Percentiles rank a stretch among this genome's conserved stretches.
Evolutionary conservation across 2,329 filamentous ascomycete species (phyloP).

Genomic region (Neonectria hederae): DNA sequence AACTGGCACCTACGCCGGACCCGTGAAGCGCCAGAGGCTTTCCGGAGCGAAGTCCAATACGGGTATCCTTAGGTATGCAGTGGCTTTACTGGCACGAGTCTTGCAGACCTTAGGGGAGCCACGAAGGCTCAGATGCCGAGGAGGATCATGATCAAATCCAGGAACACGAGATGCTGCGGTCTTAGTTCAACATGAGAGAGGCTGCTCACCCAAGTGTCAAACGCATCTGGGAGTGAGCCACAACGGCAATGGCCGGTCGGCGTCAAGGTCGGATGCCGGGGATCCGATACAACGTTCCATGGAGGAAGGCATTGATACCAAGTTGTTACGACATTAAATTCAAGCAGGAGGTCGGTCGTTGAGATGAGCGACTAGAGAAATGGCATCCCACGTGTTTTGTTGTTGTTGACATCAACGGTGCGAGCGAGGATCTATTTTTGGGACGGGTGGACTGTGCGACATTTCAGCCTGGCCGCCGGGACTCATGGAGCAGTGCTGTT

Average conservation of each 20-base stretch:
- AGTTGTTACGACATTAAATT: not conserved
- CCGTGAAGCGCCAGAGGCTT: not conserved
- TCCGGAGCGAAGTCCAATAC: slow-evolving; percentile 13
- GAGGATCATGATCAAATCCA: not conserved
- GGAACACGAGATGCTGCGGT: not conserved
- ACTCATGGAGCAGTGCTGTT: not conserved
- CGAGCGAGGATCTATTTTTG: not conserved
- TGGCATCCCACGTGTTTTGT: not conserved
- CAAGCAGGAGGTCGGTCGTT: not conserved
- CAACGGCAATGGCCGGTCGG: not conserved
- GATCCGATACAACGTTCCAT: not conserved
- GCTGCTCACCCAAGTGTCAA: not conserved
- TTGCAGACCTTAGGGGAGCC: not conserved
- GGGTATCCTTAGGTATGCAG: slow-evolving; percentile 15
- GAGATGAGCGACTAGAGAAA: not conserved
- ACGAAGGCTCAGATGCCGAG: not conserved
- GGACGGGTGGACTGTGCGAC: slow-evolving; percentile 2
- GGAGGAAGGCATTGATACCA: not conserved
- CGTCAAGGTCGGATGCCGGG: not conserved
- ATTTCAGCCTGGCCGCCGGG: not conserved
- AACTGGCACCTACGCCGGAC: slow-evolving; percentile 14
- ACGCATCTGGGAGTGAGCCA: not conserved
- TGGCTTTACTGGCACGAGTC: slow-evolving; percentile 16
- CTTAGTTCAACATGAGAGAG: slow-evolving; percentile 9
- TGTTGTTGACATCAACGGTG: slow-evolving; percentile 15